A percentile compares a stretch with the other conserved stretches of the same genome.
Conservation (phyloP, 2,329 filamentous ascomycete species). For the Metarhizium anisopliae region DNA sequence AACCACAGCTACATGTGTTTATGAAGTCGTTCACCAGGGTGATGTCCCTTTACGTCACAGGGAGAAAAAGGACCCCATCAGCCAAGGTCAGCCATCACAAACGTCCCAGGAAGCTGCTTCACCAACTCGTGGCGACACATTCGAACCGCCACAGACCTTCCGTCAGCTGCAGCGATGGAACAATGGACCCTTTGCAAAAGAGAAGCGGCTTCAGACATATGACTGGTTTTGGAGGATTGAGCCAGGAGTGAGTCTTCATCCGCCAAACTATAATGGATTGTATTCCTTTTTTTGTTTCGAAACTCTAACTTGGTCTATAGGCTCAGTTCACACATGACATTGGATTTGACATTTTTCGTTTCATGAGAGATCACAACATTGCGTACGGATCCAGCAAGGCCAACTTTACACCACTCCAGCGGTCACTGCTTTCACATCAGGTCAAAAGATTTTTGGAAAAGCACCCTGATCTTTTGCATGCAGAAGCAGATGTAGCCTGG, state of each 20-base stretch:
- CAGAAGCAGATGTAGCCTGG: constrained; percentile 41
- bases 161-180: constrained; percentile 80
- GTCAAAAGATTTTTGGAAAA: constrained; percentile 36
- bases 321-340: constrained; percentile 50
- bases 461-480: constrained; percentile 33
- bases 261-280: neutral
- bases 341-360: constrained; percentile 78
- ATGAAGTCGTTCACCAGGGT: constrained; percentile 63
- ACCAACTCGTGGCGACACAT: constrained; percentile 17
- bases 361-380: constrained; percentile 76
- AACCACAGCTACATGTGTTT: constrained; percentile 63
- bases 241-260: constrained; percentile 40
- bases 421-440: constrained; percentile 34
- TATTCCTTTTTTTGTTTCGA: too few relatives aligned
- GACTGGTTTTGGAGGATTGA: constrained; percentile 55
- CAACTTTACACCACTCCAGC: constrained; percentile 33
- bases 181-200: constrained; percentile 71
- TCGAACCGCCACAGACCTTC: constrained; percentile 56
- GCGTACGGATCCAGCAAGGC: constrained; percentile 60
- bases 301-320: constrained; percentile 19
- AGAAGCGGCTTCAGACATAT: constrained; percentile 56
- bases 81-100: neutral
- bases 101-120: constrained; percentile 1
- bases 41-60: constrained; percentile 50
- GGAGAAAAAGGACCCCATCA: neutral